Evolutionary conservation across 208 protist genomes (phyloP).

Genomic region (Leishmania turanica): DNA sequence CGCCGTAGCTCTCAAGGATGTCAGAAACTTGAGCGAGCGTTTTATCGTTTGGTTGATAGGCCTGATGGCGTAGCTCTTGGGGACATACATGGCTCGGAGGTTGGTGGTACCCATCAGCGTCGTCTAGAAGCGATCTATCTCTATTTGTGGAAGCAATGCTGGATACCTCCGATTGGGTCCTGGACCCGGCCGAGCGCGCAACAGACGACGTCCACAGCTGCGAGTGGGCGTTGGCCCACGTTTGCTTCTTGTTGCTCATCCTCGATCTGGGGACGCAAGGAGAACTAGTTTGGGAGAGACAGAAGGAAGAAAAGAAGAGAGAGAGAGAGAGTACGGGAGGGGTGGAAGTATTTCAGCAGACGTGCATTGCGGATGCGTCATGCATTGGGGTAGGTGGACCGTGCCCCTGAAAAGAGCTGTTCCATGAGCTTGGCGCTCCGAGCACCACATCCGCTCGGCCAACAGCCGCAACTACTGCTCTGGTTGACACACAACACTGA

Average conservation of each 20-base stretch:
- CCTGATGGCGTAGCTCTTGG: not conserved
- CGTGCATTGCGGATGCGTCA: not conserved
- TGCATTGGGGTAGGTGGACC: not conserved
- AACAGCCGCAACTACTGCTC: not conserved
- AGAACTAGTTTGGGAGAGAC: not conserved
- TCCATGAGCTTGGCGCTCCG: not conserved
- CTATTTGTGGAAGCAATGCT: constrained; percentile 30
- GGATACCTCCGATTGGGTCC: constrained; percentile 31
- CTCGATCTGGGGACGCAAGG: not conserved
- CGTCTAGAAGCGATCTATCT: constrained; percentile 40
- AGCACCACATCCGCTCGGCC: not conserved
- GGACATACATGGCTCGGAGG: not conserved
- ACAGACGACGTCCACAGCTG: constrained; percentile 31
- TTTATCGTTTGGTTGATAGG: constrained; percentile 12
- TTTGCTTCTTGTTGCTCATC: constrained; percentile 33
- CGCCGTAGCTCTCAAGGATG: constrained; percentile 56
- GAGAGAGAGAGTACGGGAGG: not conserved
- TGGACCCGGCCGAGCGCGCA: constrained; percentile 18
- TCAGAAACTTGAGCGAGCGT: constrained; percentile 50
- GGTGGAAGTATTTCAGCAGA: not conserved
- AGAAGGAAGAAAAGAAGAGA: too few relatives aligned
- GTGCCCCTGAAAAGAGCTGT: not conserved
- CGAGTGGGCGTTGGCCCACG: constrained; percentile 35
- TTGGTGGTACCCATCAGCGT: not conserved
- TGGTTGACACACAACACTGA: not conserved